Percentiles rank a stretch among this genome's conserved stretches.
Conservation (phyloP, 768 basidiomycete genomes). For the Lentinula sp. region DNA sequence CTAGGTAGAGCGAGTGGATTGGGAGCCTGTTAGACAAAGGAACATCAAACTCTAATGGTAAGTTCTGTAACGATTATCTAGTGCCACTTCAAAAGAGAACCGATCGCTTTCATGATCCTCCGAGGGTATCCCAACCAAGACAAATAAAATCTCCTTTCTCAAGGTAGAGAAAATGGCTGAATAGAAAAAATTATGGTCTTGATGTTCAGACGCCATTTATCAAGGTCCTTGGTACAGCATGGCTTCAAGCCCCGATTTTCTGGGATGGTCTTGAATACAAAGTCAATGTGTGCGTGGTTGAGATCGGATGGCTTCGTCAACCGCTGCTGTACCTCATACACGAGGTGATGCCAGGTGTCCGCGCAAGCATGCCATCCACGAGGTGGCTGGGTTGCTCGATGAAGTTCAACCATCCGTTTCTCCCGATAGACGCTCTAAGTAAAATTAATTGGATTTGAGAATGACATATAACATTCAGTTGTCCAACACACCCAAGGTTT, state of each 20-base stretch:
- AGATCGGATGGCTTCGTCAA: background rate
- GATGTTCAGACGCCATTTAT: background rate
- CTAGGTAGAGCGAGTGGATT: slow-evolving; percentile 63
- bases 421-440: background rate
- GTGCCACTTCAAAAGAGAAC: too few relatives aligned
- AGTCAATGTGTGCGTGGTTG: background rate
- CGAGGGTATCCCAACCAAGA: too few relatives aligned
- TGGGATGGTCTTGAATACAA: background rate
- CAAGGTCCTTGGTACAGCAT: background rate
- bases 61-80: too few relatives aligned
- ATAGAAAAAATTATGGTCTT: background rate
- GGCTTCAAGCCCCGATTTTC: background rate
- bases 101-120: too few relatives aligned
- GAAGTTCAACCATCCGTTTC: background rate
- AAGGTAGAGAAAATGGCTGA: background rate
- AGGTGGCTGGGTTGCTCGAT: background rate
- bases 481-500: background rate
- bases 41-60: background rate
- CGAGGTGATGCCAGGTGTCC: background rate
- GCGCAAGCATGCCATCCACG: background rate
- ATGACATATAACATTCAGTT: too few relatives aligned
- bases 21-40: slow-evolving; percentile 40
- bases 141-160: background rate
- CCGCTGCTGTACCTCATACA: background rate
- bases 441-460: too few relatives aligned